phyloP scores from a whole-genome alignment of 1,284 basidiomycete genomes.

The Tilletia walkeri region DNA sequence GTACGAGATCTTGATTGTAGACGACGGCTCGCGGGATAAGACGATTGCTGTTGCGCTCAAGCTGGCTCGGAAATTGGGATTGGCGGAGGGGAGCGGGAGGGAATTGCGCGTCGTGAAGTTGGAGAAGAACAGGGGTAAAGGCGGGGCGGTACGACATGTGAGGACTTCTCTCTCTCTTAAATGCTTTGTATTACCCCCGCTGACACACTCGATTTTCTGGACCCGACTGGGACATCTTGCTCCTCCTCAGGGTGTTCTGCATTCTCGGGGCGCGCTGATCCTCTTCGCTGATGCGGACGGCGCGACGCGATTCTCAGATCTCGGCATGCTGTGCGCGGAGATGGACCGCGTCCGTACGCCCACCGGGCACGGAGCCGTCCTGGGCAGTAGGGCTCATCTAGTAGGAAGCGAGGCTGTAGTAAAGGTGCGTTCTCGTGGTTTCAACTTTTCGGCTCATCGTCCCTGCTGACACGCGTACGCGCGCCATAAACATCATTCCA shows the following conservation, averaged over 20 bases:
- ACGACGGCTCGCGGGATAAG: conserved; percentile 79
- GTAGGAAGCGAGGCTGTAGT: conserved; percentile 90
- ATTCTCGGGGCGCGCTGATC: conserved; percentile 72
- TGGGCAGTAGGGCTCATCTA: conserved; percentile 83
- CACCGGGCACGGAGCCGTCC: conserved; percentile 66
- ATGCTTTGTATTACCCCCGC: not conserved
- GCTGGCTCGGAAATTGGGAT: conserved; percentile 64
- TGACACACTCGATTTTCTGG: not conserved
- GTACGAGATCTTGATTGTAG: conserved; percentile 80
- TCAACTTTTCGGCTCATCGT: not conserved
- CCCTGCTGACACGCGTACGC: not conserved
- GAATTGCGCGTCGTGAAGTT: conserved; percentile 73
- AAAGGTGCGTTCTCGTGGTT: conserved; percentile 63
- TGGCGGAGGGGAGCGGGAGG: conserved; percentile 33
- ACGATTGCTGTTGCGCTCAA: conserved; percentile 69
- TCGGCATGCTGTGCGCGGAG: conserved; percentile 70
- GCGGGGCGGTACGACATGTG: conserved; percentile 82
- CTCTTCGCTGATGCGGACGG: conserved; percentile 92
- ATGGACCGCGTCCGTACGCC: conserved; percentile 58
- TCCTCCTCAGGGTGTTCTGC: conserved; percentile 57
- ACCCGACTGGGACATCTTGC: conserved; percentile 61
- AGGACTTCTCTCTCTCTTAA: conserved; percentile 27
- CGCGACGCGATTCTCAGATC: conserved; percentile 78
- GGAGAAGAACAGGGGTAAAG: conserved; percentile 80
- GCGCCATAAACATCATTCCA: no score